phyloP scores from a whole-genome alignment of 768 basidiomycete genomes.

The Termitomyces sp. region DNA sequence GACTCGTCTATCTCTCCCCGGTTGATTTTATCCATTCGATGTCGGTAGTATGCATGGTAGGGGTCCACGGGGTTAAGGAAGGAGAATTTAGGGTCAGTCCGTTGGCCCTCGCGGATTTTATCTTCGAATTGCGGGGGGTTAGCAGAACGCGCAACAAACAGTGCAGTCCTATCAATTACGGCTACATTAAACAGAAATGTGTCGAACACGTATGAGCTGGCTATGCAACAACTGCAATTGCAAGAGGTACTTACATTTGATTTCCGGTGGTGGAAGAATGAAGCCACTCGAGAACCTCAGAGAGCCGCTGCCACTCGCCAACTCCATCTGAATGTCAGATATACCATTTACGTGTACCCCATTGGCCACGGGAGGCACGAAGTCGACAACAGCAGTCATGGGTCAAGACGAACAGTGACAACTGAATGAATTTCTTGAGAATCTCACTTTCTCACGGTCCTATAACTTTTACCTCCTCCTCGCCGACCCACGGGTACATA shows the following conservation, averaged over 20 bases:
- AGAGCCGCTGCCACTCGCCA: constrained; percentile 21
- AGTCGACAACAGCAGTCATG: constrained; percentile 44
- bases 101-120: constrained; percentile 94
- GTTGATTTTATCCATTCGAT: constrained; percentile 79
- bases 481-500: constrained; percentile 24
- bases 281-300: constrained; percentile 74
- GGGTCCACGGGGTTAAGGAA: constrained; percentile 97
- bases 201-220: constrained; percentile 3
- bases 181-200: constrained; percentile 36
- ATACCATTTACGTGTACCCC: constrained; percentile 35
- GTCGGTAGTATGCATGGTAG: constrained; percentile 97
- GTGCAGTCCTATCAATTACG: constrained; percentile 93
- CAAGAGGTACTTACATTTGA: constrained; percentile 70
- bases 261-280: constrained; percentile 94
- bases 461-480: constrained; percentile 16
- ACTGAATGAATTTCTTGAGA: constrained; percentile 15
- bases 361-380: constrained; percentile 25
- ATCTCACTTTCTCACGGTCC: constrained; percentile 25
- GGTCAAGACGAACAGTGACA: constrained; percentile 12
- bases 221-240: constrained; percentile 20
- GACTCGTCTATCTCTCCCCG: constrained; percentile 71
- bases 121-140: constrained; percentile 93
- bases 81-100: constrained; percentile 96
- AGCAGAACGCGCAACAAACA: constrained; percentile 88
- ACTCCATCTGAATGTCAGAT: constrained; percentile 36